Evolutionary conservation across 2,329 filamentous ascomycete species (phyloP), one percentile per base, ranked within the genome.

Genomic region (Fusarium dlaminii): DNA sequence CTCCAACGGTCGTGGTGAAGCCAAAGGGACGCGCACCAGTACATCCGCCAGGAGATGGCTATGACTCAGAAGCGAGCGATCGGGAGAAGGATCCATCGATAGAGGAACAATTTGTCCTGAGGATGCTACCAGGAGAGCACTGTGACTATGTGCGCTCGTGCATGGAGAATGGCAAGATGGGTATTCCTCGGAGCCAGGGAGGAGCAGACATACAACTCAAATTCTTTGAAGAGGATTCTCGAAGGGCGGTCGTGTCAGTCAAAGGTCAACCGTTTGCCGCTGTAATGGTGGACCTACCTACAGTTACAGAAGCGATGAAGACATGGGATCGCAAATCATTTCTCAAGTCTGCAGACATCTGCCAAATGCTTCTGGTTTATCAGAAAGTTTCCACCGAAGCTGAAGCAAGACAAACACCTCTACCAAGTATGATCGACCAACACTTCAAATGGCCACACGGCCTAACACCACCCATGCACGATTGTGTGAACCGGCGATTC

Each of bases 21-120:
- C 86, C 90, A 55, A 90, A 91, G 76, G 92, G 92, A n/a, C 89
- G 90, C 72, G 87, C 90, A 3, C 92, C 93, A 12, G 86, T 89
- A 37, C 89, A 94, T 72, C 91, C 91, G 10, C 89, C 90, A 3
- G 96, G 96, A 58, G 94, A 97, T 63, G 96, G 96, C 13, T 99
- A 98, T 83, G 96, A 99, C 81, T 98, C 95, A 7, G 96, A 98
- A 82, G 94, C 95, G 18, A 96, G 95, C 63, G 96, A 98, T 79
- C 90, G 92, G 20, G 96, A 99, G 82, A 83, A 86, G 15, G 96
- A 99, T 79, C 96, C 96, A 1, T 89, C 93, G 3, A 94, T 97
- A 69, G 96, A 98, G 82, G 93, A 96, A 79, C 92, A 97, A 73
- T 94, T 98, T 75, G 88, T 99, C 14, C 83, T 99, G 70, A 93